These are phyloP conservation scores for Kluyveromyces wickerhamii DNA, from an alignment of 805 yeast species.

Conservation along the genomic window DNA sequence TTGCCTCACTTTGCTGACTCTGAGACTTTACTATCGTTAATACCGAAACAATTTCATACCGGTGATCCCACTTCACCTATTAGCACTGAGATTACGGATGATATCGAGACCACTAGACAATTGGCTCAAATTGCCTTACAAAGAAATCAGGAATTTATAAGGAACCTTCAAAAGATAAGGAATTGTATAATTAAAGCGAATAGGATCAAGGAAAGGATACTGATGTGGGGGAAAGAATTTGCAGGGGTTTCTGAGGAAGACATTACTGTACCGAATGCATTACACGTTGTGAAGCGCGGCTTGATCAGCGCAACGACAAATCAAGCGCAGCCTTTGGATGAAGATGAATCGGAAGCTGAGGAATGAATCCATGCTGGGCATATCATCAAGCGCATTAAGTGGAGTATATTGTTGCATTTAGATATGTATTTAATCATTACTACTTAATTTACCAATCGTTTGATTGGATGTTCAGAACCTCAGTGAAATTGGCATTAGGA, in stretches of 20 bases:
- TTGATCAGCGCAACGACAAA: constrained; percentile 31
- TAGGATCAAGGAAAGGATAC: constrained; percentile 59
- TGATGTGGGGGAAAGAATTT: constrained; percentile 82
- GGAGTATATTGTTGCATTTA: background rate
- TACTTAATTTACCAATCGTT: constrained; percentile 29
- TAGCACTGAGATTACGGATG: constrained; percentile 43
- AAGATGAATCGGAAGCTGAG: constrained; percentile 16
- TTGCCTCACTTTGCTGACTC: constrained; percentile 40
- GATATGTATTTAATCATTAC: background rate
- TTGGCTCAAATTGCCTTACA: constrained; percentile 72
- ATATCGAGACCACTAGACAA: constrained; percentile 64
- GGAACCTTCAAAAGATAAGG: constrained; percentile 67
- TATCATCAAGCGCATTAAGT: background rate
- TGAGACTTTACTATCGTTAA: constrained; percentile 11
- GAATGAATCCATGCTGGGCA: constrained; percentile 5
- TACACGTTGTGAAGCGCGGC: constrained; percentile 30
- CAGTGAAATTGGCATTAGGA: constrained; percentile 23
- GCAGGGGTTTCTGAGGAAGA: constrained; percentile 51
- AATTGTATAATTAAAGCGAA: constrained; percentile 73
- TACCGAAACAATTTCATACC: constrained; percentile 7
- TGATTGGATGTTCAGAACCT: constrained; percentile 34
- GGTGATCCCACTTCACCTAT: constrained; percentile 13
- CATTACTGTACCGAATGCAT: constrained; percentile 31
- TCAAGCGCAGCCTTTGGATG: constrained; percentile 28
- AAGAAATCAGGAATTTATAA: constrained; percentile 77